Conservation (phyloP, 2,329 filamentous ascomycete species). For the Talaromyces islandicus region DNA sequence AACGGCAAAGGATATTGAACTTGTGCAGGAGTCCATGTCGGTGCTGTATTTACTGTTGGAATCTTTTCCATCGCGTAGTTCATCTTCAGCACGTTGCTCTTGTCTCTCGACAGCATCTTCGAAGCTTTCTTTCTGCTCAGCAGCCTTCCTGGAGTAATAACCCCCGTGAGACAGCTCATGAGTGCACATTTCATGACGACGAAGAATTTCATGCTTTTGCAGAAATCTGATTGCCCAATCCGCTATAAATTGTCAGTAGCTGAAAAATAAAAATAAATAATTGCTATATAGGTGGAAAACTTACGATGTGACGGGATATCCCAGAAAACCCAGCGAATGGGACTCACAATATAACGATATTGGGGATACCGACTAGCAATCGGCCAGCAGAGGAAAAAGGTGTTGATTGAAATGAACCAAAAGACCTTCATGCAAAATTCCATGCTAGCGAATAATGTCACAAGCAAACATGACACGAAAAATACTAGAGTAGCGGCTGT, state of each 20-base stretch:
- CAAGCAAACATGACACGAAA: slow-evolving; percentile 24
- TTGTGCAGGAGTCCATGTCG: background rate
- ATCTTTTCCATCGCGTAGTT: background rate
- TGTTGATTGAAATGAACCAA: slow-evolving; percentile 25
- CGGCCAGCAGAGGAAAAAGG: slow-evolving; percentile 32
- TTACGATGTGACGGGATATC: slow-evolving; percentile 30
- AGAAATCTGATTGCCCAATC: slow-evolving; percentile 13
- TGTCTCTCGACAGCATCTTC: slow-evolving; percentile 5
- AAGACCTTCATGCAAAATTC: slow-evolving; percentile 31
- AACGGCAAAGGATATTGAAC: slow-evolving; percentile 1
- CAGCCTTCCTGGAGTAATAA: background rate
- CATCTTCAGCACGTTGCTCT: background rate
- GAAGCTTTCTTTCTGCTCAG: background rate
- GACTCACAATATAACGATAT: slow-evolving; percentile 30
- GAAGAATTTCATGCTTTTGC: slow-evolving; percentile 11
- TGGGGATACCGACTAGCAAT: slow-evolving; percentile 29
- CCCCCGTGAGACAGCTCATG: background rate
- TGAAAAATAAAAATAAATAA: background rate
- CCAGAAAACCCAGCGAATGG: slow-evolving; percentile 33
- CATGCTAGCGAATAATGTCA: slow-evolving; percentile 24
- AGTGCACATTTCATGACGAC: slow-evolving; percentile 5
- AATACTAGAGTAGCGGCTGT: slow-evolving; percentile 30
- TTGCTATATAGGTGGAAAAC: background rate
- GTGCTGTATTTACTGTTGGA: background rate
- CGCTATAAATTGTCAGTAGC: background rate